Evolutionary conservation across 2,329 filamentous ascomycete genomes (phyloP), one percentile per base, ranked within the genome.

Genomic region (Colletotrichum orbiculare): DNA sequence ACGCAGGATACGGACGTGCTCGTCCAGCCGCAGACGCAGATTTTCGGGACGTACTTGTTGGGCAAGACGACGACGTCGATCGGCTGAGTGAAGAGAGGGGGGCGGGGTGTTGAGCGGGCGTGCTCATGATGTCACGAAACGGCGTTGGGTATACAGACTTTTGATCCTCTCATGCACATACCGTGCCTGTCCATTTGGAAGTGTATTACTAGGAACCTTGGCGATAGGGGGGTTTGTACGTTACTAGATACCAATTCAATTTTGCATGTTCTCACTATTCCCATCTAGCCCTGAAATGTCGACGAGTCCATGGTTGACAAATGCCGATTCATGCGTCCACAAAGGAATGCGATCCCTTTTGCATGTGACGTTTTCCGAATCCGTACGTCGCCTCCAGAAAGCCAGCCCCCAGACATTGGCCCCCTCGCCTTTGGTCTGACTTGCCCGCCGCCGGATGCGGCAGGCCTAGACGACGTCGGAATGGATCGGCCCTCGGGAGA

Each of bases 1-100:
- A 61, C 37, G 8, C 3, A 46, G 50, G 57, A 62, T 4, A 62
- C 47, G 25, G 37, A 45, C 15, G 46, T 37, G 2, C 15, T 57
- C 7, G 12, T 50, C 8, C 38, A 46, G 15, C 45, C 43, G 12
- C 25, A 48, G 43, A 56, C 50, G 12, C 25, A 48, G 43, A 56
- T 57, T 6, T 62, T 62, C 10, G 59, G 59, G 12, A 46, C 52
- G 5, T 62, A 57, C 17, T 49, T 62, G 59, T 15, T 49, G 45
- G 59, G 59, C 2, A 62, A 62, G 37, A 62, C 59, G 34, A 62
- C 59, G 45, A 39, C 15, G 12, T 34, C 50, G 3, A 49, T 54
- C 39, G 39, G 35, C 7, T 11, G 35, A 60, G n/a, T 5, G 25
- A 25, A 25, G 25, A 4, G 25, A 3, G 25, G 25, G 25, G 25